These are phyloP conservation scores for Curvularia lunata DNA, from an alignment of 2,329 filamentous ascomycete species.

Conservation along the genomic window DNA sequence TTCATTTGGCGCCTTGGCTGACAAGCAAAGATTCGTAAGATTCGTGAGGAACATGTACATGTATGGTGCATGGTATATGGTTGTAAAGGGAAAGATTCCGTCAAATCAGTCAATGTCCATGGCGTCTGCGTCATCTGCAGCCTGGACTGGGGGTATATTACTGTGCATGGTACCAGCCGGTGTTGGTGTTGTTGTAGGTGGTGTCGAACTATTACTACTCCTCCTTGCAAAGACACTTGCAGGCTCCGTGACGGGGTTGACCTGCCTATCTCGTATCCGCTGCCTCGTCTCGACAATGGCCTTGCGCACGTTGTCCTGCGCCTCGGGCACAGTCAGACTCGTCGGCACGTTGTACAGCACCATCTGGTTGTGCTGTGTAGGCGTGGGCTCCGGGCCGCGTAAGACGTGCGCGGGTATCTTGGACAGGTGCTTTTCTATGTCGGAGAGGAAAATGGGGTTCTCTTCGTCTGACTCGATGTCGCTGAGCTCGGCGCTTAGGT, in stretches of 20 bases:
- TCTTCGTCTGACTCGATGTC: constrained; percentile 67
- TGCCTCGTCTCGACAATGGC: constrained; percentile 81
- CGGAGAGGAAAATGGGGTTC: constrained; percentile 78
- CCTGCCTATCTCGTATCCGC: constrained; percentile 68
- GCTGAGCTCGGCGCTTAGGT: constrained; percentile 85
- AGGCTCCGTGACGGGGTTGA: constrained; percentile 43
- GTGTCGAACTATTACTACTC: neutral
- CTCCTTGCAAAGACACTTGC: constrained; percentile 10
- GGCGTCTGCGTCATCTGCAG: constrained; percentile 58
- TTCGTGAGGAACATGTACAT: neutral
- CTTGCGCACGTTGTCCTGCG: constrained; percentile 76
- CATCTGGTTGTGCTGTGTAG: constrained; percentile 64
- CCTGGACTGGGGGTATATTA: constrained; percentile 16
- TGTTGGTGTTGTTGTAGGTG: neutral
- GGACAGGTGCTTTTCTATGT: constrained; percentile 81
- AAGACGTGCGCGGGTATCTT: constrained; percentile 73
- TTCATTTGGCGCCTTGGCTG: neutral
- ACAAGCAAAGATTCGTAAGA: neutral
- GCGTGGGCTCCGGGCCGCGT: constrained; percentile 53
- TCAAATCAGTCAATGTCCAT: constrained; percentile 67
- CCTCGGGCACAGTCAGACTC: constrained; percentile 75
- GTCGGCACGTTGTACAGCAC: constrained; percentile 84
- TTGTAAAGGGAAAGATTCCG: neutral
- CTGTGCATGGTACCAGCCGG: neutral
- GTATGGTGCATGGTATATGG: neutral